These are phyloP conservation scores for Dillenia turbinata DNA, from an alignment of 164 flowering plant genomes.

Conservation along the genomic window DNA sequence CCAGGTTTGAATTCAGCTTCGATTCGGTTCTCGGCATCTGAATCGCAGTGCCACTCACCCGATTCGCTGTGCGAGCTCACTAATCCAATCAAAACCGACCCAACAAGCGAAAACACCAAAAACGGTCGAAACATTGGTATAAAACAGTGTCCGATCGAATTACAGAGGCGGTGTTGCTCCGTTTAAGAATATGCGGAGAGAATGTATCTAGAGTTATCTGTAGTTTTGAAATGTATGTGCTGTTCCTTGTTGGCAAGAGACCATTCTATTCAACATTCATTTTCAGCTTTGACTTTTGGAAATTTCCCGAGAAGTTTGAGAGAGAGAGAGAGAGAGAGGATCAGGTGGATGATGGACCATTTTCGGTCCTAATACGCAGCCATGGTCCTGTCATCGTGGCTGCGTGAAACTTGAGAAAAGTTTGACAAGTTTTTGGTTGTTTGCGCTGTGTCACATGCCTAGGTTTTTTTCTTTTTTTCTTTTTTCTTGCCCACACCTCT, in stretches of 20 bases:
- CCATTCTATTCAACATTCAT: not conserved
- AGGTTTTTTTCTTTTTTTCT: too few relatives aligned
- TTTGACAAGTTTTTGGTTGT: too few relatives aligned
- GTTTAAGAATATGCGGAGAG: not conserved
- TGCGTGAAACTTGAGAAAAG: too few relatives aligned
- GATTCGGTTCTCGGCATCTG: slow-evolving; percentile 45
- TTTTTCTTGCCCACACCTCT: too few relatives aligned
- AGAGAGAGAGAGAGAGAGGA: too few relatives aligned
- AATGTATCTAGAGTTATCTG: too few relatives aligned
- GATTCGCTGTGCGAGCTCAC: slow-evolving; percentile 67
- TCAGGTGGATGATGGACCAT: too few relatives aligned
- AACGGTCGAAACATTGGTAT: slow-evolving; percentile 25
- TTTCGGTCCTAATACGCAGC: too few relatives aligned
- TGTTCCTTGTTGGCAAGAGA: not conserved
- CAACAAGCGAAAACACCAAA: slow-evolving; percentile 10
- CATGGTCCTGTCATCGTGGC: too few relatives aligned
- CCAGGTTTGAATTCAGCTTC: slow-evolving; percentile 67
- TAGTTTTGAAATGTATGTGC: not conserved
- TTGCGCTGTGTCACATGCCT: too few relatives aligned
- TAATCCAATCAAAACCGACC: slow-evolving; percentile 10
- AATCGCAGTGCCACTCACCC: slow-evolving; percentile 75
- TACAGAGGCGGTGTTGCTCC: not conserved
- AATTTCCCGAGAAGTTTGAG: not conserved
- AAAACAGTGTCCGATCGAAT: not conserved
- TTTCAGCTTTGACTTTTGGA: not conserved